Percentiles rank a stretch among this genome's conserved stretches.
Conservation (phyloP, 257 asterid genomes). For the Fraxinus pennsylvanica region DNA sequence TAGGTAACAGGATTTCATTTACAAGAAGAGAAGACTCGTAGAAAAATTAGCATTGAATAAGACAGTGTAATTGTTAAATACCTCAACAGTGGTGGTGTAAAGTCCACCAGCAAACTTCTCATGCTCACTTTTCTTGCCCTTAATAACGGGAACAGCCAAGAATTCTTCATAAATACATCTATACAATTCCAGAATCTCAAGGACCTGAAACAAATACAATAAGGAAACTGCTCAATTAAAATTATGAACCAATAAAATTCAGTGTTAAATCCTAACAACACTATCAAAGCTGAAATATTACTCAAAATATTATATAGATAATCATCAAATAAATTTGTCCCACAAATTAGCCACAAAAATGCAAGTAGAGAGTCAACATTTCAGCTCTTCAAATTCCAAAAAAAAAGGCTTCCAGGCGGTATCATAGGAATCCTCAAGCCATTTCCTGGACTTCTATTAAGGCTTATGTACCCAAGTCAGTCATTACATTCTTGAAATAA, state of each 20-base stretch:
- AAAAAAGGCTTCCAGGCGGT: neutral
- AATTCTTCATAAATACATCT: constrained; percentile 88
- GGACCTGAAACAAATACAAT: constrained; percentile 51
- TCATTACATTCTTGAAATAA: neutral
- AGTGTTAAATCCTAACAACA: neutral
- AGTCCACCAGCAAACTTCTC: constrained; percentile 98
- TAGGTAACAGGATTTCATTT: constrained; percentile 13
- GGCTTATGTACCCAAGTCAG: neutral
- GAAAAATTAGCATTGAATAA: constrained; percentile 15
- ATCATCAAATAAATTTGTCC: neutral
- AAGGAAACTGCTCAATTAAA: constrained; percentile 3
- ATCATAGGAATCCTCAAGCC: neutral
- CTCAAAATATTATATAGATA: neutral
- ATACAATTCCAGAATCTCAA: constrained; percentile 77
- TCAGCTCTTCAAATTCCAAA: constrained; percentile 5
- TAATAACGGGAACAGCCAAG: constrained; percentile 82
- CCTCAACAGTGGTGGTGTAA: constrained; percentile 92
- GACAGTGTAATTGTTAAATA: constrained; percentile 24
- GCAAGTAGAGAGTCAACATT: neutral
- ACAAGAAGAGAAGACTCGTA: neutral
- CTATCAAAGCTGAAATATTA: neutral
- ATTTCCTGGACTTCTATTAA: neutral
- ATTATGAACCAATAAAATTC: neutral
- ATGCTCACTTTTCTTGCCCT: constrained; percentile 89
- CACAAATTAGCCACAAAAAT: neutral